Base-by-base conservation (phyloP, 257 asterid species). In the Nicotiana otophora region DNA sequence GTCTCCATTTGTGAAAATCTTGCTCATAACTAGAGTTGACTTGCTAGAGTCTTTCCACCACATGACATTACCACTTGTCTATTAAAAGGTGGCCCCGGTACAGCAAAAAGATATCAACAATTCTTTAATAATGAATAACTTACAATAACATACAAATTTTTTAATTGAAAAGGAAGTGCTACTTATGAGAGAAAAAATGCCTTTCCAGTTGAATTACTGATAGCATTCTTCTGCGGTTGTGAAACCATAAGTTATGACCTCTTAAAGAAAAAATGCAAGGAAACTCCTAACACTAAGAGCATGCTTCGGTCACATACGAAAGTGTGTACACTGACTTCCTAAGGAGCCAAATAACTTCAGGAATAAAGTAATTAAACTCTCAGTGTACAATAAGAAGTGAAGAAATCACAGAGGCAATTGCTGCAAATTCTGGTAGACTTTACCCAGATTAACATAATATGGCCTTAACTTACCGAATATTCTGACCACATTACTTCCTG, bases 401-500 rank as follows among this genome's bases (percentile, higher is more conserved):
- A 68, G 77, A 68, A 68, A 68, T 19, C 77, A 68, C 16, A 34
- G 77, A 68, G n/a, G 77, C 77, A 67, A 67, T 42, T 68, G 77
- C 30, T 68, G 26, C 17, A 68, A 68, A 68, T 15, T 26, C 77
- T n/a, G 55, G 39, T 69, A 8, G 15, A 15, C 5, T 11, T 69
- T 5, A n/a, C 4, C 0, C 55, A 36, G 42, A 69, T 10, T 36
- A 36, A 57, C 79, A 58, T 57, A 51, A 10, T 64, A 66, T 69
- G 28, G 80, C 70, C 57, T 61, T 34, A 75, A 54, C 97, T 91
- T 87, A 93, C 98, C 87, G 91, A 91, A 82, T 89, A 90, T 19
- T 86, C 94, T 23, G 93, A 77, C 90, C 89, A 91, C 83, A 87
- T 15, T 70, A 88, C 88, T 82, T 91, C 99, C 60, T 77, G 92